Conservation (phyloP, 495 filamentous ascomycete genomes). For the Tuber indicum region DNA sequence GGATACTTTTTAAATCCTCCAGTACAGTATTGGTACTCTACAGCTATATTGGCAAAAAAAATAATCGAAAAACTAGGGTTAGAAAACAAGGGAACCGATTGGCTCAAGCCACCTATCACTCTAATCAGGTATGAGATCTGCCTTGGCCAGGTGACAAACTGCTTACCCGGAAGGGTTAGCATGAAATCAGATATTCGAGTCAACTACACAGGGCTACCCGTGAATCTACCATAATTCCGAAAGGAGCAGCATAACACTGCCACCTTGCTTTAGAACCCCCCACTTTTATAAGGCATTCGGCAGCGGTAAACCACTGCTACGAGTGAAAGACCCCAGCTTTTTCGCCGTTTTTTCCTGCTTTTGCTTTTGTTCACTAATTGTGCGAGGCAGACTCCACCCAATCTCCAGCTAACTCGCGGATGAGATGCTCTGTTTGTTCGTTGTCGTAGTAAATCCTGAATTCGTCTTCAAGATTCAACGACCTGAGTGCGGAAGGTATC, state of each 20-base stretch:
- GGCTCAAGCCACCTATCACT: too few species aligned
- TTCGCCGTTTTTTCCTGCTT: too few species aligned
- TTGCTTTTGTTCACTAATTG: not conserved
- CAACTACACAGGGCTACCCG: not conserved
- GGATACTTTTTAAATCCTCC: not conserved
- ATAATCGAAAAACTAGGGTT: too few species aligned
- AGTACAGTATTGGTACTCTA: too few species aligned
- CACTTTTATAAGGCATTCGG: not conserved
- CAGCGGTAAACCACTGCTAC: fast-evolving
- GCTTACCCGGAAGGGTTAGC: not conserved
- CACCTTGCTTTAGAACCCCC: not conserved
- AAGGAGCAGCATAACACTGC: not conserved
- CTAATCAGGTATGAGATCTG: not conserved
- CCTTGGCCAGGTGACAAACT: not conserved
- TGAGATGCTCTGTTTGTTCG: not conserved
- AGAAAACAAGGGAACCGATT: too few species aligned
- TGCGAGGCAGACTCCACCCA: not conserved
- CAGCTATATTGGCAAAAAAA: too few species aligned
- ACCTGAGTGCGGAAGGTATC: not conserved
- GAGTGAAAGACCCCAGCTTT: not conserved
- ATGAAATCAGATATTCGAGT: not conserved
- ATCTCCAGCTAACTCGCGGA: not conserved
- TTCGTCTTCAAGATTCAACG: not conserved
- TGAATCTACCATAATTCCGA: not conserved
- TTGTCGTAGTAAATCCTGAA: not conserved